Conservation (phyloP, 1,284 basidiomycete species). For the Rhodotorula glutinis region DNA sequence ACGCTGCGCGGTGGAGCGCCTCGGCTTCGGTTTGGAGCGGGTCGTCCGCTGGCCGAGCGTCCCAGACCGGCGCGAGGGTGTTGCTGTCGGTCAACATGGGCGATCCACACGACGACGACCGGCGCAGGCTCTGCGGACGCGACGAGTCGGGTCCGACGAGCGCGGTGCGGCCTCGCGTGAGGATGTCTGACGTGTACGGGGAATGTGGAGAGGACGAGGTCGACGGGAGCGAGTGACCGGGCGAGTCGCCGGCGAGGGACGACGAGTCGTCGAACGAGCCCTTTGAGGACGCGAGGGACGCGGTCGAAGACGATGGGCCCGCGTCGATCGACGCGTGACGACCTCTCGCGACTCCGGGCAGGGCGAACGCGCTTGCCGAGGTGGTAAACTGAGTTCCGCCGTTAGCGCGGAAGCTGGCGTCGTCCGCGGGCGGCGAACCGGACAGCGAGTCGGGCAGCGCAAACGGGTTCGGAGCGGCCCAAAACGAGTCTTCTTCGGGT, state of each 20-base stretch:
- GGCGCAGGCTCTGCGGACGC: neutral
- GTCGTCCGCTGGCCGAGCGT: neutral
- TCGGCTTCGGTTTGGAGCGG: conserved; percentile 13
- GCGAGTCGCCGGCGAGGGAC: conserved; percentile 7
- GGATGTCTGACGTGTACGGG: neutral
- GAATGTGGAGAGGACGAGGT: conserved; percentile 2
- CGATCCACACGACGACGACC: conserved; percentile 2
- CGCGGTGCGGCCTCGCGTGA: neutral
- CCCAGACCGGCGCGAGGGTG: neutral
- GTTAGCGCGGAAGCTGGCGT: neutral
- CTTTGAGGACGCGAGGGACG: conserved; percentile 11
- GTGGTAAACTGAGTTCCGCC: conserved; percentile 5
- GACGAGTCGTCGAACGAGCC: conserved; percentile 20
- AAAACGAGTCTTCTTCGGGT: neutral
- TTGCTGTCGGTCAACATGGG: conserved; percentile 9
- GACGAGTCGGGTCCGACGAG: neutral
- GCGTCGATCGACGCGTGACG: conserved; percentile 9
- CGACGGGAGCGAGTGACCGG: neutral
- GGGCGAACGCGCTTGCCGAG: conserved; percentile 20
- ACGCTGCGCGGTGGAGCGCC: conserved; percentile 25
- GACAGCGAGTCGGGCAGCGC: neutral
- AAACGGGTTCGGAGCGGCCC: conserved; percentile 6
- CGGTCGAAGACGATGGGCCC: conserved; percentile 10
- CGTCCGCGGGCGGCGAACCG: neutral
- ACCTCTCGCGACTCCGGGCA: neutral